Evolutionary conservation across 345 rosid genomes (phyloP), one percentile per base, ranked within the genome.

Genomic region (Gynandropsis gynandra): DNA sequence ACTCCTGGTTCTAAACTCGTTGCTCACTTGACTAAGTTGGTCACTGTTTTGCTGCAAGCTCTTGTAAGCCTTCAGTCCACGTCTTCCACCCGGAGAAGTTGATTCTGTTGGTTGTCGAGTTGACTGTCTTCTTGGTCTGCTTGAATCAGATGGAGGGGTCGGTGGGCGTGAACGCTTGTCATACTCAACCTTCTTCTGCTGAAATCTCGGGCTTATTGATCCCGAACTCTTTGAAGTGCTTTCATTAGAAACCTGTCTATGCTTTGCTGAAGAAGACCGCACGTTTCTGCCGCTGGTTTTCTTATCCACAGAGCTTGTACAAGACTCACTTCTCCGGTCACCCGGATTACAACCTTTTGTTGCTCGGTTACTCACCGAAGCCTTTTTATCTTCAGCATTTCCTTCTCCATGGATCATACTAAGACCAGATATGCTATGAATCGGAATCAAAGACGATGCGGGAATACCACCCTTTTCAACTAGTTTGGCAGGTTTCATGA

Each of bases 401-500:
- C 29, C 29, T 24, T 16, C 68, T 59, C 62, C 63, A 53, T 58
- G 77, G 62, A 61, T 35, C 74, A 49, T 80, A 50, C 74, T 70
- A 5, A 71, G 54, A 10, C 64, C 57, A 18, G 87, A 61, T 41
- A 75, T 63, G n/a, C 68, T 54, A 48, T 80, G 81, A 13, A 74
- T 44, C 20, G 87, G 76, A 70, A 77, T 69, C 42, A 74, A 69
- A 8, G 81, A 73, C 51, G 86, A 70, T 71, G 78, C 46, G 63
- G 74, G 66, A 44, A 74, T 66, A 55, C 74, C 72, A 39, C 76
- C 72, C 56, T 78, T 77, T 39, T 77, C 87, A 40, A 79, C 73
- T 47, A 74, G 81, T 72, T 83, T 87, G 17, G 87, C 85, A 13
- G 96, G 89, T 79, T 92, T 90, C 89, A 92, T 87, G 52, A 92